A percentile compares a stretch with the other conserved stretches of the same genome.
Evolutionary conservation across 2,329 filamentous ascomycete species (phyloP).

Genomic region (Colletotrichum salicis): DNA sequence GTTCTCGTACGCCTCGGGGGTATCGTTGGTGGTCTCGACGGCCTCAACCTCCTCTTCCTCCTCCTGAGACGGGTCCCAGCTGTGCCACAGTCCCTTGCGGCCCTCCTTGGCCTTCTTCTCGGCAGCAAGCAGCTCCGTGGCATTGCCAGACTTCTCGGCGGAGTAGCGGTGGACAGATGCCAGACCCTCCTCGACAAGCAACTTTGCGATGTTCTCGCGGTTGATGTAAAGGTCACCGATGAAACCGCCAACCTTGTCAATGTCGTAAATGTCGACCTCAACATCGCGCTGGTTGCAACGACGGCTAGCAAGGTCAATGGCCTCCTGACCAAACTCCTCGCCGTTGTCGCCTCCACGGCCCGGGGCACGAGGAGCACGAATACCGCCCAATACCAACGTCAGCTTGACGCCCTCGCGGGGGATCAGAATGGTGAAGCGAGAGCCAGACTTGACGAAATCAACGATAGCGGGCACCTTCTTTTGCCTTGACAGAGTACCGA

Average conservation of each 20-base stretch:
- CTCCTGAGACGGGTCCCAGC: constrained; percentile 91
- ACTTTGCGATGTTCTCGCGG: constrained; percentile 94
- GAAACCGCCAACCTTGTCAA: constrained; percentile 97
- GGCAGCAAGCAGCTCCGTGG: constrained; percentile 85
- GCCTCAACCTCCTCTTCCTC: constrained; percentile 67
- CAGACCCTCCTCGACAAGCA: constrained; percentile 91
- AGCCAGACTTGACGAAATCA: constrained; percentile 97
- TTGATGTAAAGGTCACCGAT: constrained; percentile 94
- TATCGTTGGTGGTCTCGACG: constrained; percentile 59
- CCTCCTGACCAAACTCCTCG: constrained; percentile 95
- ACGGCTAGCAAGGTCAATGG: constrained; percentile 88
- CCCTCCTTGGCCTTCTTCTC: constrained; percentile 91
- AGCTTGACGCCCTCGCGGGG: constrained; percentile 94
- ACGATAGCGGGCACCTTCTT: constrained; percentile 93
- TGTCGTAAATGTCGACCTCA: constrained; percentile 93
- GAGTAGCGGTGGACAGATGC: constrained; percentile 94
- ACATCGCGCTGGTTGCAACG: constrained; percentile 94
- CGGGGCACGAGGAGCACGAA: constrained; percentile 88
- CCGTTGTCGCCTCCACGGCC: constrained; percentile 79
- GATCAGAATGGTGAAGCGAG: constrained; percentile 90
- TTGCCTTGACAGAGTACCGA: constrained; percentile 87
- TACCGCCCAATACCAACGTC: constrained; percentile 92
- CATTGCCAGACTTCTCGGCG: constrained; percentile 93
- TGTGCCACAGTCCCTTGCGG: constrained; percentile 88
- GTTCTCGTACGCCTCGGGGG: constrained; percentile 64